Conservation (phyloP, 192 early-diverging fungal genomes). For the Podila epicladia region DNA sequence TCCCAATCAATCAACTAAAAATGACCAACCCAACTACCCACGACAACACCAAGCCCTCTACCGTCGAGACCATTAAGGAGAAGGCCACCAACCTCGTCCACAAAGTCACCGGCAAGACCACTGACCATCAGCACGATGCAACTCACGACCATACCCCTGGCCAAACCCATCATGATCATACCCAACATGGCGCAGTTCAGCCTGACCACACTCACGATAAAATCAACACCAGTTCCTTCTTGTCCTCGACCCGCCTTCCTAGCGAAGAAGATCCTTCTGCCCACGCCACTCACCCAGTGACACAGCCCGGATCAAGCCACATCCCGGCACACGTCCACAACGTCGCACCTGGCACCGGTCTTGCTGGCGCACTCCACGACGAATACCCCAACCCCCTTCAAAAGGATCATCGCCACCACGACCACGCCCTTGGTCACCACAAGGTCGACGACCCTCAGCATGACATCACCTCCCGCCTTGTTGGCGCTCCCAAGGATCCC, state of each 20-base stretch:
- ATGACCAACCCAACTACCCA: constrained; percentile 7
- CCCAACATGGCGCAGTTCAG: background rate
- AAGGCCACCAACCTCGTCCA: constrained; percentile 26
- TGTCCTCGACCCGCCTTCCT: constrained; percentile 1
- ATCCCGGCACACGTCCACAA: background rate
- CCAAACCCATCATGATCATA: background rate
- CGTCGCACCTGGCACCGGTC: constrained; percentile 4
- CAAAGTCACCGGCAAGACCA: constrained; percentile 31
- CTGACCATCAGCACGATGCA: background rate
- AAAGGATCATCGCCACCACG: background rate
- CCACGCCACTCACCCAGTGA: background rate
- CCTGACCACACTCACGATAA: background rate
- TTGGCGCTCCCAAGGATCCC: constrained; percentile 11
- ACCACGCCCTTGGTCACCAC: background rate
- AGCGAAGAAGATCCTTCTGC: background rate
- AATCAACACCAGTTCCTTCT: constrained; percentile 6
- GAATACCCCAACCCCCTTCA: background rate
- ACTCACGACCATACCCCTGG: background rate
- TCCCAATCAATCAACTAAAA: background rate
- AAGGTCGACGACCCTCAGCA: constrained; percentile 18
- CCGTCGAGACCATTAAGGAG: constrained; percentile 33
- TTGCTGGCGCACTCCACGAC: background rate
- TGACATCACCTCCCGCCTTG: constrained; percentile 13
- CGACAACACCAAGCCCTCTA: constrained; percentile 21
- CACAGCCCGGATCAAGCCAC: constrained; percentile 4